phyloP scores from a whole-genome alignment of 495 filamentous ascomycete genomes.

The Lichina pygmaea region DNA sequence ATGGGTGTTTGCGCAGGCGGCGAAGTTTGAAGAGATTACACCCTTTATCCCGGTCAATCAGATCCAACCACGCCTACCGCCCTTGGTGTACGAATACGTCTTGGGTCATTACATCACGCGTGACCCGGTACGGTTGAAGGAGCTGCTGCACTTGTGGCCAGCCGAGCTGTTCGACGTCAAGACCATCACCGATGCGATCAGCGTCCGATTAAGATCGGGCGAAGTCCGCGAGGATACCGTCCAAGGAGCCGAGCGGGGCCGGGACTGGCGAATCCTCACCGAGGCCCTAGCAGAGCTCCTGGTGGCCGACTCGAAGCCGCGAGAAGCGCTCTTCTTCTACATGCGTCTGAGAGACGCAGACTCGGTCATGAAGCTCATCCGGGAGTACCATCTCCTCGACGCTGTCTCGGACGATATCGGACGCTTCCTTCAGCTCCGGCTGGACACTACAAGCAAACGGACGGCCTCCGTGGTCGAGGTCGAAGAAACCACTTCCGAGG shows the following conservation, averaged over 20 bases:
- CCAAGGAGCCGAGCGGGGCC: conserved; percentile 31
- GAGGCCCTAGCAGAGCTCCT: conserved; percentile 63
- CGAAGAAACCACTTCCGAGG: conserved; percentile 49
- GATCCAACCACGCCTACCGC: conserved; percentile 51
- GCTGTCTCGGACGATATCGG: conserved; percentile 71
- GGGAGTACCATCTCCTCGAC: conserved; percentile 59
- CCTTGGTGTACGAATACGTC: conserved; percentile 63
- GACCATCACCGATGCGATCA: conserved; percentile 38
- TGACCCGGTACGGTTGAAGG: conserved; percentile 38
- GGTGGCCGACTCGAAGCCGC: conserved; percentile 47
- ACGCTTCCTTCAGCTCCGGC: conserved; percentile 62
- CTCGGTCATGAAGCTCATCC: conserved; percentile 58
- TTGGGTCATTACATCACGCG: conserved; percentile 59
- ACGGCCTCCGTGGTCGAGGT: conserved; percentile 41
- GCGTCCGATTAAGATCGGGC: conserved; percentile 41
- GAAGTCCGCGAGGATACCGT: conserved; percentile 41
- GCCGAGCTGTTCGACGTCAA: conserved; percentile 56
- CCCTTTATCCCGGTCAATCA: conserved; percentile 49
- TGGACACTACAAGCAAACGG: conserved; percentile 42
- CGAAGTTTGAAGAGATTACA: conserved; percentile 72
- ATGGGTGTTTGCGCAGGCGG: conserved; percentile 59
- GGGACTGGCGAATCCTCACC: conserved; percentile 66
- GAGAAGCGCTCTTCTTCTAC: conserved; percentile 67
- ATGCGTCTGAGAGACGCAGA: conserved; percentile 81
- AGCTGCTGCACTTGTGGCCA: conserved; percentile 66